Base-by-base conservation (phyloP, 2,329 filamentous ascomycete species). In the Arthrobotrys sphaeroides region DNA sequence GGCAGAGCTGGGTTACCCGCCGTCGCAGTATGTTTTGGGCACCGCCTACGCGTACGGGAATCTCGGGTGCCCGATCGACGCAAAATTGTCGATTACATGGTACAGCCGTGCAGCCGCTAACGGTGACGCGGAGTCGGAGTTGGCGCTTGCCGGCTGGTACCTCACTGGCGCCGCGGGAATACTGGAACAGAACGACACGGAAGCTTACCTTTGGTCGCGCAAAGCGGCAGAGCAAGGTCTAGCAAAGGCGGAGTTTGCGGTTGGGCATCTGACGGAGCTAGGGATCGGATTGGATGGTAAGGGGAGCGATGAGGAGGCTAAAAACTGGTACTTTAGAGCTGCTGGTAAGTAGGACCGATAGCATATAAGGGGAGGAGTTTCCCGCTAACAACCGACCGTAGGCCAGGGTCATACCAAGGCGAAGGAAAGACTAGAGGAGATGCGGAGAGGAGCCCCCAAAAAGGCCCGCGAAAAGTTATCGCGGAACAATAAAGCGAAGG, bases 271-370 rank as follows among this genome's bases (percentile, higher is more conserved):
- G 81, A 96, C 92, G 0, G 95, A 99, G 83, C 90, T 95, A 55
- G 95, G 95, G 10, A 98, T 99, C 79, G 95, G 95, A 28, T 90
- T 92, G 78, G 86, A 90, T 13, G 73, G 73, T 1, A 68, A 57
- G 10, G 89, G 91, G 6, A 96, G 94, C 82, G 80, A 97, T 79
- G 95, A 99, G 80, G 95, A 98, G 83, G 95, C 94, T 20, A 97
- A 96, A 86, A 88, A 93, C 79, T 99, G 95, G 95, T 99, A 99
- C 84, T 97, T 94, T 88, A 88, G 94, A 82, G 94, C 95, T 83
- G 95, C 95, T 81, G 91, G 94, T 97, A 86, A 89, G 93, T 89
- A 24, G 10, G 24, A 36, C 20, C 18, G 6, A 42, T 36, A 13
- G 5, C 9, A 12, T 24, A 2, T 10, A 16, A 9, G 18, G n/a